Percentiles rank a stretch among this genome's conserved stretches.
phyloP scores from a whole-genome alignment of 2,329 filamentous ascomycete species.

The Pseudogymnoascus sp. region DNA sequence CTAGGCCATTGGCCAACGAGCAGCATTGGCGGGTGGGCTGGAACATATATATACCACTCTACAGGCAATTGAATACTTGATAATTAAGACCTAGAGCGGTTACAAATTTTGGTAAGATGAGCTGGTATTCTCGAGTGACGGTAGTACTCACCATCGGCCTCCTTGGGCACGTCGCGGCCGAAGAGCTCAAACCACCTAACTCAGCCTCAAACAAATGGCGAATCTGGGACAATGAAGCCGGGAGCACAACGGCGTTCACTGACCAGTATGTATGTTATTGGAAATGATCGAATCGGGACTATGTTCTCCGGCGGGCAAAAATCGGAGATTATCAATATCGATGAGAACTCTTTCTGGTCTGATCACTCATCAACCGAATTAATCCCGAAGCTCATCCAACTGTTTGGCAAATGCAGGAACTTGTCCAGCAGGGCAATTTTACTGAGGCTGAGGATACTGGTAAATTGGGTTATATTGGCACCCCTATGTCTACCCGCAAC shows the following conservation, averaged over 20 bases:
- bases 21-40: not conserved
- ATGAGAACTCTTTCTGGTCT: conserved; percentile 43
- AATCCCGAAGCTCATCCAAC: conserved; percentile 32
- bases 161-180: not conserved
- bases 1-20: not conserved
- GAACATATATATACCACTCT: not conserved
- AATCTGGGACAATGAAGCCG: conserved; percentile 20
- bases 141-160: not conserved
- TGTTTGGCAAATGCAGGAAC: conserved; percentile 33
- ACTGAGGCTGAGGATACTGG: conserved; percentile 32
- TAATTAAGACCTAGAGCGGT: not conserved
- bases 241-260: conserved; percentile 33
- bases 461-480: conserved; percentile 33
- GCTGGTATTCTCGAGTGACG: not conserved
- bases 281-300: conserved; percentile 37
- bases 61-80: not conserved
- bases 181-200: not conserved
- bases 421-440: conserved; percentile 34
- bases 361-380: conserved; percentile 36
- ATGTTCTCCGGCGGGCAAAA: conserved; percentile 38
- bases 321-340: conserved; percentile 38
- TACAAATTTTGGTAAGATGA: not conserved
- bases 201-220: not conserved
- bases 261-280: conserved; percentile 26
- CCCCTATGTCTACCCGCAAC: conserved; percentile 34